Percentiles rank a stretch among this genome's conserved stretches.
phyloP scores from a whole-genome alignment of 768 basidiomycete genomes.

The Stropharia rugosoannulata region DNA sequence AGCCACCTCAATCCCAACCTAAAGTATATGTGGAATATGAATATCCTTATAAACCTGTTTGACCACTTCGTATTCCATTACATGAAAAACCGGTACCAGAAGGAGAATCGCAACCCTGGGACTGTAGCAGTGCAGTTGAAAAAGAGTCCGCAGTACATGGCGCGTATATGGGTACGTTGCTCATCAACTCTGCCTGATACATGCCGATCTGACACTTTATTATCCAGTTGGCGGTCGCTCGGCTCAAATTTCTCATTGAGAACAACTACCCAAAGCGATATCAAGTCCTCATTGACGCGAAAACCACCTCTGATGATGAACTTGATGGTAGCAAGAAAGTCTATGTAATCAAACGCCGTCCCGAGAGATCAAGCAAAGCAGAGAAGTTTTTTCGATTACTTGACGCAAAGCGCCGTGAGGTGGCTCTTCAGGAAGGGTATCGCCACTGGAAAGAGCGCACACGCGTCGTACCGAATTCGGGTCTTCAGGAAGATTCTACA shows the following conservation, averaged over 20 bases:
- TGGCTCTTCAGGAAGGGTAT: no score
- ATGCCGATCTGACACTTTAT: background rate
- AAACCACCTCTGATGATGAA: conserved; percentile 20
- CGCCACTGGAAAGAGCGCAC: background rate
- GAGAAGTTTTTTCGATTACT: conserved; percentile 6
- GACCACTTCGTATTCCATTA: no score
- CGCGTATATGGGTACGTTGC: conserved; percentile 6
- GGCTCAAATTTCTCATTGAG: conserved; percentile 5
- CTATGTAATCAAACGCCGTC: conserved; percentile 3
- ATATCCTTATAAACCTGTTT: conserved; percentile 8
- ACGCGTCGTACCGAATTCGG: background rate
- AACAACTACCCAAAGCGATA: conserved; percentile 5
- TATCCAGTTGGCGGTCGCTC: conserved; percentile 5
- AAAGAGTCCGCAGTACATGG: conserved; percentile 3
- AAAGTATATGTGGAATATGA: background rate
- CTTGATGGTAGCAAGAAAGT: conserved; percentile 5
- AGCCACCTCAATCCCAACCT: background rate
- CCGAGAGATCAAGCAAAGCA: conserved; percentile 8
- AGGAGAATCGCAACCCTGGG: conserved; percentile 11
- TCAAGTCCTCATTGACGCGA: conserved; percentile 5
- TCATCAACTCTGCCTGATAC: background rate
- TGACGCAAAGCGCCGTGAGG: conserved; percentile 3
- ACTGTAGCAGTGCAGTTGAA: conserved; percentile 2
- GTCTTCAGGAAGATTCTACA: background rate
- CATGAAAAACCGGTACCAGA: conserved; percentile 7